A percentile compares a stretch with the other conserved stretches of the same genome.
Conservation (phyloP, 2,329 filamentous ascomycete species). For the Lanzia echinophila region DNA sequence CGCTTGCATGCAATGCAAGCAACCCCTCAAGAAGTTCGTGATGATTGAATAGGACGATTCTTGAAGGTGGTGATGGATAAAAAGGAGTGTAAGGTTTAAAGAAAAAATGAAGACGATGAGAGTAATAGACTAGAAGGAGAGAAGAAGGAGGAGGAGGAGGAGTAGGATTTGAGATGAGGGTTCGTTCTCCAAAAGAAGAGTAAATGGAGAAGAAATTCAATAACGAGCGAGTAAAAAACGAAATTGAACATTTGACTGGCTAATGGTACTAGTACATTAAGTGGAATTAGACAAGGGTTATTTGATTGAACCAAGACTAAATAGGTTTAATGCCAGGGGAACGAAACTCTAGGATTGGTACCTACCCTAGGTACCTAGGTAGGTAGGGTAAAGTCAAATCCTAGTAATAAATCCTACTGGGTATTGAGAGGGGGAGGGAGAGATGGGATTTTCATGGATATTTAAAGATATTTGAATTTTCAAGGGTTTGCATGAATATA, state of each 20-base stretch:
- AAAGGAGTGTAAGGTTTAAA: conserved; percentile 13
- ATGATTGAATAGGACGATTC: conserved; percentile 26
- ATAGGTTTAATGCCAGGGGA: conserved; percentile 6
- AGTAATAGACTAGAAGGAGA: conserved; percentile 11
- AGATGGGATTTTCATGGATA: not conserved
- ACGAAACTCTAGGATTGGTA: not conserved
- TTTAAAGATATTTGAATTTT: not conserved
- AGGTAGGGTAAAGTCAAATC: too few relatives aligned
- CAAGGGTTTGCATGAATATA: not conserved
- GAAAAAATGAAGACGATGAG: conserved; percentile 8
- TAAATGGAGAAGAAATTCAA: not conserved
- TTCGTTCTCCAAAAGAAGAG: too few relatives aligned
- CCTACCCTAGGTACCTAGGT: too few relatives aligned
- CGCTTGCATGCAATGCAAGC: conserved; percentile 51
- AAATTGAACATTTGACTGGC: not conserved
- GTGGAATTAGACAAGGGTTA: not conserved
- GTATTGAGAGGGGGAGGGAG: not conserved
- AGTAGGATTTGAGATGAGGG: not conserved
- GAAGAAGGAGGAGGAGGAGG: conserved; percentile 25
- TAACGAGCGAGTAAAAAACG: not conserved
- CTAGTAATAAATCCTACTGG: not conserved
- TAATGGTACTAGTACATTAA: too few relatives aligned
- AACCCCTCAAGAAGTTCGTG: conserved; percentile 14
- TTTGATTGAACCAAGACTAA: not conserved
- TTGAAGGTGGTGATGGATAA: conserved; percentile 25